Percentiles rank a stretch among this genome's conserved stretches.
phyloP scores from a whole-genome alignment of 2,329 filamentous ascomycete species.

The Paecilomyces dactylethromorphus region DNA sequence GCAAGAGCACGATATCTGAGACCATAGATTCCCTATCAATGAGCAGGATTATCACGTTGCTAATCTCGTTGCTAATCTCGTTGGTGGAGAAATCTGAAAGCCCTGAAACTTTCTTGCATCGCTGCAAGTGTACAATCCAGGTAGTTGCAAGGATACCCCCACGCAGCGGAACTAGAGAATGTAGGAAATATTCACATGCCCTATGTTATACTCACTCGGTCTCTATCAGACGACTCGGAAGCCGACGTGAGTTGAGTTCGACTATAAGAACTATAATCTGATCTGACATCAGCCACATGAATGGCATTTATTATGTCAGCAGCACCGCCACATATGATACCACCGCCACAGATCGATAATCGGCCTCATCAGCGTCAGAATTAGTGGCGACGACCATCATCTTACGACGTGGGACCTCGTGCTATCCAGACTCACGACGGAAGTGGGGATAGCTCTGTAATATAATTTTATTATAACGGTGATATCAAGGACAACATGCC shows the following conservation, averaged over 20 bases:
- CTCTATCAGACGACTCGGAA: no score
- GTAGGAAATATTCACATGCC: no score
- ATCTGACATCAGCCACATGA: neutral
- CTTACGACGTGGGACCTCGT: neutral
- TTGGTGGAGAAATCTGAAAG: no score
- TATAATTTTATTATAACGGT: neutral
- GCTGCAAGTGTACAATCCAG: no score
- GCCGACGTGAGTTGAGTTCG: no score
- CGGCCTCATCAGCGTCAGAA: neutral
- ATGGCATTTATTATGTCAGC: neutral
- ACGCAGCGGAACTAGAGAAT: no score
- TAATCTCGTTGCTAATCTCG: neutral
- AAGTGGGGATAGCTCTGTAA: neutral
- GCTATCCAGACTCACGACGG: neutral
- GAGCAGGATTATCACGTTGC: neutral
- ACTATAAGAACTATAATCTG: no score
- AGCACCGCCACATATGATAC: neutral
- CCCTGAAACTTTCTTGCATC: no score
- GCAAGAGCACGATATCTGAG: neutral
- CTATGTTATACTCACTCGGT: no score
- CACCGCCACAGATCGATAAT: neutral
- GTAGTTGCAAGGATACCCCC: no score
- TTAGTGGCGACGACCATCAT: neutral
- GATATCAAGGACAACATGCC: constrained; percentile 41
- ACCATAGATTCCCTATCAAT: neutral